Evolutionary conservation across 1,284 basidiomycete species (phyloP), one percentile per base, ranked within the genome.

Genomic region (Volvariella volvacea): DNA sequence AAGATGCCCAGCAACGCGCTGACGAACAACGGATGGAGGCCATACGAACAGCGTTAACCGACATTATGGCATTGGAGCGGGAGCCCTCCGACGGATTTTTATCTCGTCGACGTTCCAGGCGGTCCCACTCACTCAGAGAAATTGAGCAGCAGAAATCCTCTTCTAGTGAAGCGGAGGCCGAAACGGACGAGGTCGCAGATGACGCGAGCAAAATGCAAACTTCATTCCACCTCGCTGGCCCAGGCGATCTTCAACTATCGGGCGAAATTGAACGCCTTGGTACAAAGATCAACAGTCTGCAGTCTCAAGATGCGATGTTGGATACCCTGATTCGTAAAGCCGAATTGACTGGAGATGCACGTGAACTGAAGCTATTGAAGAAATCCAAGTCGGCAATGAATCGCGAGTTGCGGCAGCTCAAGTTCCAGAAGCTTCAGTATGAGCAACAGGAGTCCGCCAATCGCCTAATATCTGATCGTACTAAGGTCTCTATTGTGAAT

Each of bases 241-340:
- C 92, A 0, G 91, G 92, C 3, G 88, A 94, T 57, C 74, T 95
- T 17, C 85, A 93, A 49, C 74, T 95, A 2, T 82, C 87, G 0
- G 77, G 81, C 51, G 90, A 93, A 62, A 92, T 96, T 44, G 68
- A 72, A 16, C 79, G 88, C 12, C 67, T 96, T 1, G 70, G 76
- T 12, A 77, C 80, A 34, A 88, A 91, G 50, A 80, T 96, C 40
- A 66, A 71, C 6, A 86, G 87, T 55, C 66, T 94, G 6, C 76
- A 85, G 52, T 75, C 81, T 1, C 95, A 98, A 55, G 83, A 90
- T 43, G 66, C 74, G 15, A 86, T 94, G 65, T 74, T 99, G 10
- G 84, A 88, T 48, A 86, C 83, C 1, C 70, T 98, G 22, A 88
- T 96, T 53, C 84, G 88, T 51, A 94, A 95, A 61, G 95, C 95